phyloP scores from a whole-genome alignment of 345 rosid genomes.

The Syzygium aromaticum region DNA sequence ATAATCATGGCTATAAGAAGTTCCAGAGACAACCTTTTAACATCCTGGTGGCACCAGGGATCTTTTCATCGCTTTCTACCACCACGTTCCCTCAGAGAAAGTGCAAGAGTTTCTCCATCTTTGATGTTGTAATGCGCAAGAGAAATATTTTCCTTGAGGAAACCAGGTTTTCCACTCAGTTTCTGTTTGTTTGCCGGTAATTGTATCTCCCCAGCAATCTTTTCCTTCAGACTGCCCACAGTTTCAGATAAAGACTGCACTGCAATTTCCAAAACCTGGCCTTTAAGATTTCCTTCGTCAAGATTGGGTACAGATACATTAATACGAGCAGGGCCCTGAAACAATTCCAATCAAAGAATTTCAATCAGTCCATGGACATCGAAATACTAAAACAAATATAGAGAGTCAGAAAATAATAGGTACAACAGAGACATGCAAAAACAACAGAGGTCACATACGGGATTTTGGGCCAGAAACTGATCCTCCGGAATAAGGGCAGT shows the following conservation, averaged over 20 bases:
- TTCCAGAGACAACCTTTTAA: slow-evolving; percentile 9
- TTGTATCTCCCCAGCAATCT: slow-evolving; percentile 82
- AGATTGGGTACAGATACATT: slow-evolving; percentile 55
- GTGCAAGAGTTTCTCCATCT: slow-evolving; percentile 49
- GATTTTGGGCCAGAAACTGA: slow-evolving; percentile 71
- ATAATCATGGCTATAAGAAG: neutral
- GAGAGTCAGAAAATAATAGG: neutral
- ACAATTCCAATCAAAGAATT: neutral
- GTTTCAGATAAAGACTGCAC: slow-evolving; percentile 71
- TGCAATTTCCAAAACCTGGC: slow-evolving; percentile 60
- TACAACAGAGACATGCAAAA: neutral
- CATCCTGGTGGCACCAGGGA: neutral
- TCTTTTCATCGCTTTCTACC: slow-evolving; percentile 69
- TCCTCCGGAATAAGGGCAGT: slow-evolving; percentile 66
- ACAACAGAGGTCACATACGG: slow-evolving; percentile 21
- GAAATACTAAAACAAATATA: neutral
- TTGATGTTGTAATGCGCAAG: slow-evolving; percentile 78
- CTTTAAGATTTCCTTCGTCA: slow-evolving; percentile 74
- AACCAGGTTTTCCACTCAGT: slow-evolving; percentile 81
- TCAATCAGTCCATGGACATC: neutral
- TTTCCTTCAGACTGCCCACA: slow-evolving; percentile 82
- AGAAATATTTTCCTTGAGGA: slow-evolving; percentile 83
- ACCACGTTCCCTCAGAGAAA: slow-evolving; percentile 77
- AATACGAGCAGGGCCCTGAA: slow-evolving; percentile 62
- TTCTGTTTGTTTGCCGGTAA: slow-evolving; percentile 87